Percentiles rank a stretch among this genome's conserved stretches.
Evolutionary conservation across 1,284 basidiomycete species (phyloP).

Genomic region (Vanrija sp.): DNA sequence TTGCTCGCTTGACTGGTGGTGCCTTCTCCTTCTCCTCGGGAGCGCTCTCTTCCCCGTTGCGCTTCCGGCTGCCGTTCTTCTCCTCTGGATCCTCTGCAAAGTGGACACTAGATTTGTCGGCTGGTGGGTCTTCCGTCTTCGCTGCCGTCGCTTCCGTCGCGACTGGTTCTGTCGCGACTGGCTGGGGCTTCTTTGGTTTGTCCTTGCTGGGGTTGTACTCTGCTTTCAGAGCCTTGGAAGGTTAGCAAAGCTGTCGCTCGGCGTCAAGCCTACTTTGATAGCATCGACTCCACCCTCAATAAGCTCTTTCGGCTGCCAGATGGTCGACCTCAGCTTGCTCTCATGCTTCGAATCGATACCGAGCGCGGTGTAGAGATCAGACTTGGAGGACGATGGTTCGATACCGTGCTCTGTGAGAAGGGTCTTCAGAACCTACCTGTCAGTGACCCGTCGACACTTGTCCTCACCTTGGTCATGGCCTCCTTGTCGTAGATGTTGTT

Average conservation of each 20-base stretch:
- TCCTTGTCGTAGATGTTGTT: constrained; percentile 27
- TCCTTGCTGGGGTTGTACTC: constrained; percentile 8
- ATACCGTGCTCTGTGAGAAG: constrained; percentile 32
- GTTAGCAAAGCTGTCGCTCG: not conserved
- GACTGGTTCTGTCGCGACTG: no score
- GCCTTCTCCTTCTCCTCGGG: not conserved
- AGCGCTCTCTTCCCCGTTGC: not conserved
- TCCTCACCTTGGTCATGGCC: constrained; percentile 22
- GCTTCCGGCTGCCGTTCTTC: not conserved
- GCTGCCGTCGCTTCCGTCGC: not conserved
- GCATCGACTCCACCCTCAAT: constrained; percentile 18
- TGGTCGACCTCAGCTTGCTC: constrained; percentile 34
- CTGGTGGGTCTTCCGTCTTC: not conserved
- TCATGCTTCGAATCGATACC: constrained; percentile 47
- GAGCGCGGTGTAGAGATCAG: constrained; percentile 42
- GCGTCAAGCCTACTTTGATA: constrained; percentile 17
- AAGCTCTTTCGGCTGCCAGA: constrained; percentile 32
- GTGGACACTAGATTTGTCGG: no score
- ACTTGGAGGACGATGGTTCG: constrained; percentile 30
- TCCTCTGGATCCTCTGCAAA: no score
- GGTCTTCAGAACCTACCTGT: constrained; percentile 17
- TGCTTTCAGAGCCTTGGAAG: constrained; percentile 13
- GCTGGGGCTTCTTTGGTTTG: not conserved
- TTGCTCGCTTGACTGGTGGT: constrained; percentile 6
- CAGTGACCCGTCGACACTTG: not conserved